These are phyloP conservation scores for Colletotrichum gigasporum DNA, from an alignment of 2,329 filamentous ascomycete genomes.

Conservation along the genomic window DNA sequence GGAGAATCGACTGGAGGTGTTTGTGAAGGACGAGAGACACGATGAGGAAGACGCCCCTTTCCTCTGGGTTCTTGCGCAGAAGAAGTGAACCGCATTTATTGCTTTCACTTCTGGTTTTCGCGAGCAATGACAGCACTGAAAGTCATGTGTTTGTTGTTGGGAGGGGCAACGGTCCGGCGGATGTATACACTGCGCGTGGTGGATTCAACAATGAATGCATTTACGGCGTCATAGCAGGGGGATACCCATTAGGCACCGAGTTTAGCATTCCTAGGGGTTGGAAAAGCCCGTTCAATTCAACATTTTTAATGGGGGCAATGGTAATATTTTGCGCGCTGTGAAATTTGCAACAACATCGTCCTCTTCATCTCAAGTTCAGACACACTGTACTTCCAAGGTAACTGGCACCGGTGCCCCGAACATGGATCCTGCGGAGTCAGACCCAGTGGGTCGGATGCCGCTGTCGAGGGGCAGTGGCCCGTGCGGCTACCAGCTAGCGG, in stretches of 20 bases:
- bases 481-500: neutral
- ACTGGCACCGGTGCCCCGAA: too few species aligned
- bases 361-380: neutral
- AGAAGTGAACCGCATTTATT: constrained; percentile 34
- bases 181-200: too few species aligned
- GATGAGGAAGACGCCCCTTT: constrained; percentile 46
- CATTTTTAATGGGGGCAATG: neutral
- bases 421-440: too few species aligned
- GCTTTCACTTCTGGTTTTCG: too few species aligned
- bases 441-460: constrained; percentile 1
- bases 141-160: too few species aligned
- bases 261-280: too few species aligned
- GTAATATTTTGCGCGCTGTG: neutral
- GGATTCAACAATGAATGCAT: too few species aligned
- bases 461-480: neutral
- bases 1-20: constrained; percentile 44
- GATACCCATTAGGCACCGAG: too few species aligned
- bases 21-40: constrained; percentile 40
- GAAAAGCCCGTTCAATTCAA: neutral
- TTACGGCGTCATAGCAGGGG: too few species aligned
- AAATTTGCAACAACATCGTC: neutral
- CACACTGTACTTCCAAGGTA: neutral
- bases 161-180: too few species aligned
- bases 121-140: too few species aligned
- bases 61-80: constrained; percentile 52